Base-by-base conservation (phyloP, 1,139 yeast genomes). In the Debaryomyces coudertii region DNA sequence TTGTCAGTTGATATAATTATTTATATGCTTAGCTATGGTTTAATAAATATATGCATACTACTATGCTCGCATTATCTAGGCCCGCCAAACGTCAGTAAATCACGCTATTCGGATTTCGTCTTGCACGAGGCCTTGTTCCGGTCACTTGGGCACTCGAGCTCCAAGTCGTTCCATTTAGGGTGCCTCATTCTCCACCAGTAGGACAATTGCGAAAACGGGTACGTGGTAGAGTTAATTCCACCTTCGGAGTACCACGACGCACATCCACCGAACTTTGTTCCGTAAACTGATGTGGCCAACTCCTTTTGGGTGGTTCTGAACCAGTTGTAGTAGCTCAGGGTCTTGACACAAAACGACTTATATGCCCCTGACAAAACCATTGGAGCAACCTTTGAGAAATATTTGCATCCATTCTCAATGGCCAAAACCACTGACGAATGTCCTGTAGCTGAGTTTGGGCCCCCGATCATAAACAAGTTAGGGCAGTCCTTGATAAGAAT, bases 361-460 rank as follows among this genome's bases (percentile, higher is more conserved):
- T 55, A 55, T 5, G 58, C 56, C 1, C 74, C 76, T 24, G 62
- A 53, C 35, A 73, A 47, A 20, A 73, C 57, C 33, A 63, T 63
- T 12, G 54, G 51, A 2, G 68, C 62, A 14, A 69, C 58, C 33
- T 57, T 59, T 2, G 50, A 37, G 37, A 63, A 59, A 47, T 58
- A 71, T 7, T 52, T 55, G 44, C 68, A 60, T 4, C 65, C 66
- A 53, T 71, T 71, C 53, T 73, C 78, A 47, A 71, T 65, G 18
- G 77, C 75, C 53, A 69, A 58, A 4, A 73, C 71, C 43, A 71
- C 77, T 1, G 77, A 71, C 0, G 75, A 62, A 50, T 73, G 78
- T 5, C 79, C 79, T 11, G 77, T 70, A 14, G 75, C 73, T 2
- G 74, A 61, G 48, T 73, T 73, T 23, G 79, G 77, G 3, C 79